A percentile compares a stretch with the other conserved stretches of the same genome.
Evolutionary conservation across 83 land plant genomes (phyloP).

Genomic region (Thuja plicata): DNA sequence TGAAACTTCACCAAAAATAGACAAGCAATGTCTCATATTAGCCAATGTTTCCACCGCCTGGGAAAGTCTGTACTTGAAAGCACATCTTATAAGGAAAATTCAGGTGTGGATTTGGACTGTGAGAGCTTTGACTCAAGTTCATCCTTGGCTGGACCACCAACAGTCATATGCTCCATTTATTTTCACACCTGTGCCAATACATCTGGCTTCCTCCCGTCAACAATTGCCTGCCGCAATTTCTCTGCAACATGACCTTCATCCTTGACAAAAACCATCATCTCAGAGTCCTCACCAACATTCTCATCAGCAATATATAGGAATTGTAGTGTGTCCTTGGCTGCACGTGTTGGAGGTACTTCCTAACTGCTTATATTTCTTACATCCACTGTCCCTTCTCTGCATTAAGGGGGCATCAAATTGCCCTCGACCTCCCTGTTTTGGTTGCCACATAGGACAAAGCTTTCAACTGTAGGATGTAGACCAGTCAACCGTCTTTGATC

Average conservation of each 20-base stretch:
- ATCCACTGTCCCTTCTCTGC: no score
- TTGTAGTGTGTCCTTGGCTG: conserved; percentile 61
- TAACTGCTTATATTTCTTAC: no score
- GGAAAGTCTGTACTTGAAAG: conserved; percentile 95
- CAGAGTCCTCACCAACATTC: conserved; percentile 94
- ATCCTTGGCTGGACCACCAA: conserved; percentile 93
- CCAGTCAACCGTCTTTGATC: no score
- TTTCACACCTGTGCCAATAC: conserved; percentile 39
- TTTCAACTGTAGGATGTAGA: no score
- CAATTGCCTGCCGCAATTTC: conserved; percentile 71
- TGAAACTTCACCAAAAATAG: conserved; percentile 99
- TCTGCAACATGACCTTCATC: conserved; percentile 74
- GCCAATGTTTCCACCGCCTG: conserved; percentile 94
- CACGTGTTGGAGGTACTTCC: conserved; percentile 38
- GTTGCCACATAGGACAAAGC: no score
- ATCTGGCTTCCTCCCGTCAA: conserved; percentile 70
- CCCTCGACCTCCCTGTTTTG: no score
- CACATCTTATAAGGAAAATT: no score
- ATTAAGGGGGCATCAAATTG: no score
- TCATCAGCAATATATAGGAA: conserved; percentile 96
- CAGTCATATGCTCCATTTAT: conserved; percentile 74
- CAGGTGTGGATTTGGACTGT: conserved; percentile 1
- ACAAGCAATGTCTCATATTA: conserved; percentile 94
- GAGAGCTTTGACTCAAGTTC: conserved; percentile 70
- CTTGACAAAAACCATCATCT: conserved; percentile 63